Base-by-base conservation (phyloP, 2,329 filamentous ascomycete species). In the Trichoderma brevicompactum region DNA sequence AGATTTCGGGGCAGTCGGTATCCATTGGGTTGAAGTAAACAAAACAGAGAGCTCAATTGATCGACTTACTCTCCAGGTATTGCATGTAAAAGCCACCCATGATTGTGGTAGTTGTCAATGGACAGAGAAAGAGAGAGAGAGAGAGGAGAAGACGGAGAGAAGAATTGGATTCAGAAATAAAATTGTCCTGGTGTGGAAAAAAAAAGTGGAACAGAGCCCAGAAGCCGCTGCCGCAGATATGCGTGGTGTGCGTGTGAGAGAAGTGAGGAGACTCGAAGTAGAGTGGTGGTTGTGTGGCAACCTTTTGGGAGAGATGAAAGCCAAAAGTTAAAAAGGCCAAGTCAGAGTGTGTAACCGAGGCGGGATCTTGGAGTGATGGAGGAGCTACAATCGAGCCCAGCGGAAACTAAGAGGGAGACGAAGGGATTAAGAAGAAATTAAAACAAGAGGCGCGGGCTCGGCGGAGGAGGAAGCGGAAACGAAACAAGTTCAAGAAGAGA, bases 51-150 rank as follows among this genome's bases (percentile, higher is more conserved):
- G 58, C 38, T 61, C 67, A 59, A 63, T 70, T 69, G 61, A 67
- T 48, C 58, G 71, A 89, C 88, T 86, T 88, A 91, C 89, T 90
- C 76, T 89, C 87, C 70, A 91, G 82, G 76, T 91, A 91, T 73
- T 90, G 87, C 83, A 89, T 89, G 74, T 89, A 89, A 74, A 88
- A 89, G 69, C 87, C 87, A 72, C 81, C 82, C 86, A 89, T 89
- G 68, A 71, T 83, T 76, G 64, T 70, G 68, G 49, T 60, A 56
- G 61, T 15, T 54, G 34, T 50, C 61, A 66, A 65, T 65, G 19
- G 61, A 3, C 15, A 32, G 43, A 32, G 23, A 50, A 28, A 54
- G 13, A 44, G 48, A 64, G 38, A 32, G 43, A 32, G 23, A 50
- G 28, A 54, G 13, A 44, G 54, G 23, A 5, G 5, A 28, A 58